Evolutionary conservation across 2,329 filamentous ascomycete genomes (phyloP).

Genomic region (Mycocentrospora acerina): DNA sequence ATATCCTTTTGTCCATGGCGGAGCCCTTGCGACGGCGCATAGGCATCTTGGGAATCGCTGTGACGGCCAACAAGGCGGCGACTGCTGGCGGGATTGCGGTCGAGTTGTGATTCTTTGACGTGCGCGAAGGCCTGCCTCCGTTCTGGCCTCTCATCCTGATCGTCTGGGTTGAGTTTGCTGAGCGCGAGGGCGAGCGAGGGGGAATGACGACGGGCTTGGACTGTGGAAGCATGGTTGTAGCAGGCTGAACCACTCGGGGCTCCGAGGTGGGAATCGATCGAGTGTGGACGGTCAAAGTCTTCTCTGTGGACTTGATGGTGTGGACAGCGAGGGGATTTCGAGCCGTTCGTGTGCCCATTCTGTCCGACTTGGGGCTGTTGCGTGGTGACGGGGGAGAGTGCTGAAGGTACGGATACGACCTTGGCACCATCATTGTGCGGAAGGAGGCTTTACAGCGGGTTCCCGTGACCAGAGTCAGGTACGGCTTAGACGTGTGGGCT

Average conservation of each 20-base stretch:
- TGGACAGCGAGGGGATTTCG: conserved; percentile 19
- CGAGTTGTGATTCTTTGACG: conserved; percentile 40
- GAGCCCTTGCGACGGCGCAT: conserved; percentile 45
- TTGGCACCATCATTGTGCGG: conserved; percentile 48
- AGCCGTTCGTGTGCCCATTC: conserved; percentile 33
- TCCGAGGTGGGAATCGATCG: conserved; percentile 8
- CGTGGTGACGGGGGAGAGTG: conserved; percentile 38
- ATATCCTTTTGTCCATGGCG: conserved; percentile 47
- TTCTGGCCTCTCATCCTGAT: conserved; percentile 35
- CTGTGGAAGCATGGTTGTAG: conserved; percentile 29
- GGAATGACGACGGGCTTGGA: conserved; percentile 48
- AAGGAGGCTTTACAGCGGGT: conserved; percentile 23
- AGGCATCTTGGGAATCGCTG: conserved; percentile 57
- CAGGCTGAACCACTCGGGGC: conserved; percentile 11
- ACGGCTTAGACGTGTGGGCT: conserved; percentile 12
- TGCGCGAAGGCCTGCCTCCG: conserved; percentile 28
- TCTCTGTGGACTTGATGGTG: conserved; percentile 14
- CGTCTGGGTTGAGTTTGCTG: conserved; percentile 32
- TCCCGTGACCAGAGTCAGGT: conserved; percentile 29
- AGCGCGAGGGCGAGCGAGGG: conserved; percentile 33
- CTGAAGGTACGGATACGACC: conserved; percentile 47
- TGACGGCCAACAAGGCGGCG: conserved; percentile 60
- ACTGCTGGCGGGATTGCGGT: conserved; percentile 56
- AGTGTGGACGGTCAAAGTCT: conserved; percentile 7
- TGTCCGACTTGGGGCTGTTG: conserved; percentile 19